These are phyloP conservation scores for Kazachstania sp. DNA, from an alignment of 1,139 yeast species.

Conservation along the genomic window DNA sequence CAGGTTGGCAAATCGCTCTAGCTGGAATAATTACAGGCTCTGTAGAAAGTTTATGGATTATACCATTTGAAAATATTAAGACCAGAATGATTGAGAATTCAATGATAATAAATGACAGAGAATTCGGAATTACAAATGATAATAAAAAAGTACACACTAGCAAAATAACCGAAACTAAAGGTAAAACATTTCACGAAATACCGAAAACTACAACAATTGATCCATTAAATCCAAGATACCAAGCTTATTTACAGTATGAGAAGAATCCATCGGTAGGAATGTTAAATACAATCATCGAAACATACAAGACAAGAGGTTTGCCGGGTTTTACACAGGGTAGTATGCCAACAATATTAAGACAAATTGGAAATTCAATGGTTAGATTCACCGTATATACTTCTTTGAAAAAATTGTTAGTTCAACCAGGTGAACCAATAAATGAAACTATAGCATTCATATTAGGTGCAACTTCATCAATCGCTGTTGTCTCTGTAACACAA, in stretches of 20 bases:
- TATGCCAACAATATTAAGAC: constrained; percentile 69
- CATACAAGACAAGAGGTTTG: constrained; percentile 66
- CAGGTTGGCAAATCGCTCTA: constrained; percentile 65
- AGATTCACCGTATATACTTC: constrained; percentile 79
- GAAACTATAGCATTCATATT: constrained; percentile 43
- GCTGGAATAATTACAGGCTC: constrained; percentile 86
- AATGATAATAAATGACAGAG: constrained; percentile 14
- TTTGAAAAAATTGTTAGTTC: constrained; percentile 52
- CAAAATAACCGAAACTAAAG: background rate
- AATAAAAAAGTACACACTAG: background rate
- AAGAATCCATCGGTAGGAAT: constrained; percentile 48
- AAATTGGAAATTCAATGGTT: constrained; percentile 67
- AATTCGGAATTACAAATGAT: background rate
- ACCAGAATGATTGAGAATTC: constrained; percentile 75
- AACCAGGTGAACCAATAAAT: constrained; percentile 39
- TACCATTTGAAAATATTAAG: constrained; percentile 87
- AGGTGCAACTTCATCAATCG: constrained; percentile 50
- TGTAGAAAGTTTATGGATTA: constrained; percentile 70
- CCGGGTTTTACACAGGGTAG: constrained; percentile 78
- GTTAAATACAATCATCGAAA: constrained; percentile 49
- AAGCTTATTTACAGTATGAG: constrained; percentile 29
- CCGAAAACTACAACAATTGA: constrained; percentile 1
- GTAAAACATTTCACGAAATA: constrained; percentile 20
- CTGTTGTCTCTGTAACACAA: constrained; percentile 73
- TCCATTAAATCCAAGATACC: constrained; percentile 12